Conservation (phyloP, 257 asterid species). For the Rehmannia glutinosa region DNA sequence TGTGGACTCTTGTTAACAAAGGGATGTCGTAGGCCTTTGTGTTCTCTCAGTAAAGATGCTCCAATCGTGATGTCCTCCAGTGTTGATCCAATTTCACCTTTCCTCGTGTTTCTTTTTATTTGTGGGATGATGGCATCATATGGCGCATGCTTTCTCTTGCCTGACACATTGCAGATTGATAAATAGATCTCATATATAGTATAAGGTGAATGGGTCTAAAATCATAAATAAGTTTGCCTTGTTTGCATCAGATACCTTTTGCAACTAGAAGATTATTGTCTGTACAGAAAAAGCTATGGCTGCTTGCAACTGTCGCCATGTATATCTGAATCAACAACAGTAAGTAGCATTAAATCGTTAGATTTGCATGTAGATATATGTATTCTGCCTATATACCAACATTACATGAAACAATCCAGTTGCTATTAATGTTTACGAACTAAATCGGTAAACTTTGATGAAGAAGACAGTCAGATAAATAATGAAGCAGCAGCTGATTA, state of each 20-base stretch:
- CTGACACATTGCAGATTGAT: conserved; percentile 14
- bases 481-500: no score
- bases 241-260: conserved; percentile 12
- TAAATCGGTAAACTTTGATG: no score
- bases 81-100: no score
- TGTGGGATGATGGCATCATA: conserved; percentile 17
- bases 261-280: conserved; percentile 24
- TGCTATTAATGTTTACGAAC: background rate
- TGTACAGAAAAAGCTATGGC: conserved; percentile 23
- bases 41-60: no score
- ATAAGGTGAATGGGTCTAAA: background rate
- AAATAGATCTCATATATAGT: background rate
- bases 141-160: conserved; percentile 22
- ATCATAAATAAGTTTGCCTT: background rate
- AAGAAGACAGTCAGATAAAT: background rate
- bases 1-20: conserved; percentile 16
- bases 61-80: no score
- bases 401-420: background rate
- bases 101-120: conserved; percentile 9
- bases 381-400: conserved; percentile 3
- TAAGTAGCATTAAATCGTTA: background rate
- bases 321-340: conserved; percentile 24
- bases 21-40: background rate
- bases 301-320: conserved; percentile 37
- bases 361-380: background rate